Conservation (phyloP, 176 grass and related monocot species). For the Carex myosuroides region DNA sequence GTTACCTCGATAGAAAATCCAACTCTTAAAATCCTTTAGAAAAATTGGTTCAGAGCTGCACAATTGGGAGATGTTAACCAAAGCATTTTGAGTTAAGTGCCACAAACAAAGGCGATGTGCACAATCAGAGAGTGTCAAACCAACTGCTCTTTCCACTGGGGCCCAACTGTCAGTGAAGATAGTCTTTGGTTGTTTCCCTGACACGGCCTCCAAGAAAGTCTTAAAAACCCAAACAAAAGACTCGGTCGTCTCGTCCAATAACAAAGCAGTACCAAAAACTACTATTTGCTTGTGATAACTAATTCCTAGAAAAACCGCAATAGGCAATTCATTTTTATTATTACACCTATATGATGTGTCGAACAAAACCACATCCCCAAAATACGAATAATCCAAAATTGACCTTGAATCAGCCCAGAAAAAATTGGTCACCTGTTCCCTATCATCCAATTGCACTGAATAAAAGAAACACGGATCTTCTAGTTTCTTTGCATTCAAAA, state of each 20-base stretch:
- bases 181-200: conserved; percentile 28
- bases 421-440: conserved; percentile 34
- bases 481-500: conserved; percentile 40
- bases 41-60: conserved; percentile 26
- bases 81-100: conserved; percentile 43
- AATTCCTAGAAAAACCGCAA: conserved; percentile 41
- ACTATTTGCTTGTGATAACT: conserved; percentile 44
- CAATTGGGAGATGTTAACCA: conserved; percentile 26
- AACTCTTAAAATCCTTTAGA: conserved; percentile 39
- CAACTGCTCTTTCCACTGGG: conserved; percentile 36
- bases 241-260: conserved; percentile 51
- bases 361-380: conserved; percentile 49
- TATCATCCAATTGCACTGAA: conserved; percentile 45
- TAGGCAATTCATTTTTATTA: conserved; percentile 27
- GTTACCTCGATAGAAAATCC: conserved; percentile 16
- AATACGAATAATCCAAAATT: conserved; percentile 44
- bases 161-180: conserved; percentile 39
- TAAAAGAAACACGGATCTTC: conserved; percentile 49
- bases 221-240: conserved; percentile 46
- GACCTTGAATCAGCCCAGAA: conserved; percentile 45
- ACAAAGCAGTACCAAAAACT: conserved; percentile 39
- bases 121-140: conserved; percentile 31
- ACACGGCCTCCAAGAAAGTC: conserved; percentile 45
- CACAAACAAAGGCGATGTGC: conserved; percentile 38
- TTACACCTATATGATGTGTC: conserved; percentile 38